Evolutionary conservation across 495 filamentous ascomycete genomes (phyloP).

Genomic region (Penicillium bialowiezense): DNA sequence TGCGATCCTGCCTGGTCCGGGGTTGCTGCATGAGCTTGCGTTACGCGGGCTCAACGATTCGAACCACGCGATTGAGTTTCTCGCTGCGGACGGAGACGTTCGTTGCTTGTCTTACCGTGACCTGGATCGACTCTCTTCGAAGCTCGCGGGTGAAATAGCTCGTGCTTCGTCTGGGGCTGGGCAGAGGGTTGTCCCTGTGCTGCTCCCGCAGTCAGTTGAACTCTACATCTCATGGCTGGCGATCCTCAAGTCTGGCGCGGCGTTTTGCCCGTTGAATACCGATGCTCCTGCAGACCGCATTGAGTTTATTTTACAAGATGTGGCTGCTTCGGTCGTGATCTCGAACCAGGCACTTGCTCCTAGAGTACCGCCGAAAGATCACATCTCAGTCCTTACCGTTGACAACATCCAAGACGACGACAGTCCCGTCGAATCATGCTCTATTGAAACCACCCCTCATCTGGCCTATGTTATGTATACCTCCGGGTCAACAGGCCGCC

Average conservation of each 20-base stretch:
- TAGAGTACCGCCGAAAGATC: constrained; percentile 12
- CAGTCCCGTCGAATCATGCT: constrained; percentile 6
- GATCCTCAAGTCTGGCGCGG: constrained; percentile 71
- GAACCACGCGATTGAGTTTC: constrained; percentile 58
- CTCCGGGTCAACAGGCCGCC: constrained; percentile 81
- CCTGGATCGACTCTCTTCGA: constrained; percentile 55
- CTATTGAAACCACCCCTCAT: constrained; percentile 28
- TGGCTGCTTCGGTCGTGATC: constrained; percentile 55
- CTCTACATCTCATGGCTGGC: constrained; percentile 72
- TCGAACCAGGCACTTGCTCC: constrained; percentile 32
- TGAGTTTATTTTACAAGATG: constrained; percentile 69
- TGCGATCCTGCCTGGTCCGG: constrained; percentile 52
- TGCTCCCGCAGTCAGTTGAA: constrained; percentile 65
- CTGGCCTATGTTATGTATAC: constrained; percentile 91
- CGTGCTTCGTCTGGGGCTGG: constrained; percentile 16
- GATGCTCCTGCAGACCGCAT: constrained; percentile 72
- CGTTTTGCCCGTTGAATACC: constrained; percentile 74
- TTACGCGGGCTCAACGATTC: constrained; percentile 16
- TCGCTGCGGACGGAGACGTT: constrained; percentile 41
- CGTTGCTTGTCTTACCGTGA: constrained; percentile 52
- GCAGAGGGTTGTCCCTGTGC: constrained; percentile 60
- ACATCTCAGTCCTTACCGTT: constrained; percentile 26
- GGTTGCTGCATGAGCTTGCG: constrained; percentile 65
- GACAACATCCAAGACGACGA: constrained; percentile 19
- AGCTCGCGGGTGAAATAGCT: constrained; percentile 49